Base-by-base conservation (phyloP, 306 rosid species). In the Lathyrus aphaca region DNA sequence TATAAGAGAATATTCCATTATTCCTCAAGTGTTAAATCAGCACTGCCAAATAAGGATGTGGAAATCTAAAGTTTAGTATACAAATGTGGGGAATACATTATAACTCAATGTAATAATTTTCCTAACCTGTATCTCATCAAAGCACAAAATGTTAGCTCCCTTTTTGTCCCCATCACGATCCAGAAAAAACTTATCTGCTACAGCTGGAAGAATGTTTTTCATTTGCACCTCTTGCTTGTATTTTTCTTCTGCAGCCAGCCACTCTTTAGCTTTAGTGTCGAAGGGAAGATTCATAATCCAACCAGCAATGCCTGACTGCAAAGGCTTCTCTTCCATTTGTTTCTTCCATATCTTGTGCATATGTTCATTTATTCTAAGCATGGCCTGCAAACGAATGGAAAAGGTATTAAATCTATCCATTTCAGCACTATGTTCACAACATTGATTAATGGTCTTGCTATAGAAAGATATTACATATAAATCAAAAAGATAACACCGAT, bases 331-430 rank as follows among this genome's bases (percentile, higher is more conserved):
- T 76, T 81, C 88, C 68, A 77, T 79, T 79, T 94, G 96, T 29
- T 73, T 81, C 79, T 84, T 90, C 98, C 98, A 94, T 81, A 87
- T 82, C 80, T 85, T 86, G 77, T 94, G 98, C 98, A 94, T 94
- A 21, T 85, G 94, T 74, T 90, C 98, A 81, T 94, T 94, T 78
- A 94, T 94, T 84, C 84, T 90, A 70, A 94, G 91, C 98, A 94
- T 94, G 75, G 97, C 98, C 98, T 94, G 83, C 74, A 79, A 53
- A 72, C 27, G 49, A 64, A 58, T 27, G 27, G 66, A 59, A 57
- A 72, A 78, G 66, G 29, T 74, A 54, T 46, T 46, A 51, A 14
- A 8, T 38, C 9, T 35, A 19, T 78, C 73, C 21, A 59, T 74
- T 79, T 75, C 23, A 62, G 49, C 50, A 75, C 30, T 57, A 71